Base-by-base conservation (phyloP, 805 yeast genomes). In the Torulaspora franciscae region DNA sequence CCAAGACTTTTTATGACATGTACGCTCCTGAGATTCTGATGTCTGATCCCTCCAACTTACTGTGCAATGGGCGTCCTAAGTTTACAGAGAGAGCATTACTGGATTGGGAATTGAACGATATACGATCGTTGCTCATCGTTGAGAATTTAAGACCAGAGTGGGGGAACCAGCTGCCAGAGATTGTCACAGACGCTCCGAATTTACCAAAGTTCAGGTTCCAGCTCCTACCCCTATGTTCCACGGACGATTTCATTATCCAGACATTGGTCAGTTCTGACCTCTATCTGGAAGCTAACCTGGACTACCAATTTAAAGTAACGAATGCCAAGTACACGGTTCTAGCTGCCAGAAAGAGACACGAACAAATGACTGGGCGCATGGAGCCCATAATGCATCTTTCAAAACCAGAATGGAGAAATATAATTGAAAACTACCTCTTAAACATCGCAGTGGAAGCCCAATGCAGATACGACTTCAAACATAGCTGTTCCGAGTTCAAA, bases 51-150 rank as follows among this genome's bases (percentile, higher is more conserved):
- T 48, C 57, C 6, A 58, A 58, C 22, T 46, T 72, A 17, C 66
- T 78, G 32, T 67, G 74, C 8, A 77, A 77, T 50, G 83, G 84
- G 0, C 67, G 88, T 35, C 87, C 86, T 9, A 60, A 65, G 22
- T 82, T 80, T 62, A 80, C 87, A 0, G 76, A 74, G 49, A 67
- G 88, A 42, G 78, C 76, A 11, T 67, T 84, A 32, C 66, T 79
- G 22, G 84, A 82, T 60, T 84, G 91, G 91, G 80, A 76, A 38
- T 57, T 81, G 40, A 84, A 84, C 61, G 90, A 83, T 59, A 66
- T 81, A 14, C 67, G 91, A 35, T 80, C 88, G 1, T 61, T 83
- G 24, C 65, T 84, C 29, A 79, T 84, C 23, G 69, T 80, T 17
- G 75, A 71, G 26, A 64, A 59, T 22, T 52, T 76, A 30, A 66